Conservation (phyloP, 2,329 filamentous ascomycete species). For the Epichloe bromicola region DNA sequence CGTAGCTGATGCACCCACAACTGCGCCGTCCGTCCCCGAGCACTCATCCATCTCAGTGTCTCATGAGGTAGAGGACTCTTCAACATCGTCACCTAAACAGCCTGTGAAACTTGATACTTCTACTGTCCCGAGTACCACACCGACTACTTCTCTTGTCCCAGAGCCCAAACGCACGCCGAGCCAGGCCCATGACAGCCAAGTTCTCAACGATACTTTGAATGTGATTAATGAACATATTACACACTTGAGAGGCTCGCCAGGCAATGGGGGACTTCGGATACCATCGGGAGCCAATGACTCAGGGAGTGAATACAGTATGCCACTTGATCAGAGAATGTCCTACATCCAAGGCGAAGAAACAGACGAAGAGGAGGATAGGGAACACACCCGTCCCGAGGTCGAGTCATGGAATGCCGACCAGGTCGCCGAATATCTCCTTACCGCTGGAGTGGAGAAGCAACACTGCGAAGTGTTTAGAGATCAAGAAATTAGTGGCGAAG, state of each 20-base stretch:
- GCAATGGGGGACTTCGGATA: conserved; percentile 39
- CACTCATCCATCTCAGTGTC: conserved; percentile 16
- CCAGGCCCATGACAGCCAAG: conserved; percentile 45
- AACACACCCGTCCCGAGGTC: conserved; percentile 61
- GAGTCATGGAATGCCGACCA: conserved; percentile 66
- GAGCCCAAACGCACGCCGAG: conserved; percentile 26
- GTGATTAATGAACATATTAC: conserved; percentile 97
- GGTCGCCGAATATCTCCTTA: conserved; percentile 81
- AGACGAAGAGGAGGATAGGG: conserved; percentile 74
- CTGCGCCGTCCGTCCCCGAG: conserved; percentile 21
- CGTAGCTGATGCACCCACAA: conserved; percentile 11
- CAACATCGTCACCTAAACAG: conserved; percentile 32
- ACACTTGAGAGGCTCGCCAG: conserved; percentile 51
- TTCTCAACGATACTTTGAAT: conserved; percentile 87
- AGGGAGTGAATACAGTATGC: conserved; percentile 79
- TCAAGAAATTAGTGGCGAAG: conserved; percentile 91
- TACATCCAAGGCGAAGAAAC: conserved; percentile 93
- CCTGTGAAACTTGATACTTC: conserved; percentile 24
- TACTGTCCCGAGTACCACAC: conserved; percentile 14
- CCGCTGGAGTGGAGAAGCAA: conserved; percentile 68
- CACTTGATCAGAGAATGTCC: conserved; percentile 63
- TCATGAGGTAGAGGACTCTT: conserved; percentile 15
- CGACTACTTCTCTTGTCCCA: conserved; percentile 16
- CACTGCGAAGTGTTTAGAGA: conserved; percentile 93
- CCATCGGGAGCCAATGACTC: conserved; percentile 58